phyloP scores from a whole-genome alignment of 2,329 filamentous ascomycete genomes.

The Colletotrichum plurivorum region DNA sequence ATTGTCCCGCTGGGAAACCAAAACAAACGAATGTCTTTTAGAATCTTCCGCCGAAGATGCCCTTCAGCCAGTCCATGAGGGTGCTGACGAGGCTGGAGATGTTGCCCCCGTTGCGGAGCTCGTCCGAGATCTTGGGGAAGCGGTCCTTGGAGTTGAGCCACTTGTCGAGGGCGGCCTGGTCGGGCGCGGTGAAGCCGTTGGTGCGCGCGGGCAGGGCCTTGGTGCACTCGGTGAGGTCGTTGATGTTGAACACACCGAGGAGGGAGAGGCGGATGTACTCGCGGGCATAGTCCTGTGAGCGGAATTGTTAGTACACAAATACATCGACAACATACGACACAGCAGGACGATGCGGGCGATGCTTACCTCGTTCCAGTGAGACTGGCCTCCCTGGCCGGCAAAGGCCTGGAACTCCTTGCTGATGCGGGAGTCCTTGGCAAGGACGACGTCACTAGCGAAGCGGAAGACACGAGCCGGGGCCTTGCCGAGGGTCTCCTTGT shows the following conservation, averaged over 20 bases:
- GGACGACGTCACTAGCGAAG: slow-evolving; percentile 58
- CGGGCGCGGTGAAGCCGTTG: slow-evolving; percentile 40
- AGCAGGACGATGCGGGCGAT: not conserved
- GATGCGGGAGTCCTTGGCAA: slow-evolving; percentile 54
- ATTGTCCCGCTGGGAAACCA: not conserved
- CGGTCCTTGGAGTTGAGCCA: slow-evolving; percentile 52
- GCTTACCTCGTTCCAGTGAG: slow-evolving; percentile 56
- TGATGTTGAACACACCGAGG: slow-evolving; percentile 70
- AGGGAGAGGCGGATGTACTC: slow-evolving; percentile 68
- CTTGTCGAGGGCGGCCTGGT: slow-evolving; percentile 32
- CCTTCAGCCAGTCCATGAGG: slow-evolving; percentile 29
- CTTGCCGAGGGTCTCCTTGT: slow-evolving; percentile 55
- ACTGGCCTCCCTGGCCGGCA: slow-evolving; percentile 50
- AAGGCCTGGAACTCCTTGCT: slow-evolving; percentile 55
- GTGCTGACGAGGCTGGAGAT: slow-evolving; percentile 21
- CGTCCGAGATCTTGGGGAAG: slow-evolving; percentile 53
- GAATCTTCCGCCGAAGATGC: slow-evolving; percentile 21
- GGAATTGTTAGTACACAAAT: not conserved
- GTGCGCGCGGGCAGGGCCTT: slow-evolving; percentile 59
- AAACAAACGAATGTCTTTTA: not conserved
- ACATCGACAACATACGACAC: not conserved
- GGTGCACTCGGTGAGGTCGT: slow-evolving; percentile 68
- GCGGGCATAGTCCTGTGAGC: slow-evolving; percentile 61
- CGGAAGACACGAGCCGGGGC: slow-evolving; percentile 54
- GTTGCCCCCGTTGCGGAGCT: slow-evolving; percentile 44